Base-by-base conservation (phyloP, 768 basidiomycete species). In the Pulveroboletus ravenelii region DNA sequence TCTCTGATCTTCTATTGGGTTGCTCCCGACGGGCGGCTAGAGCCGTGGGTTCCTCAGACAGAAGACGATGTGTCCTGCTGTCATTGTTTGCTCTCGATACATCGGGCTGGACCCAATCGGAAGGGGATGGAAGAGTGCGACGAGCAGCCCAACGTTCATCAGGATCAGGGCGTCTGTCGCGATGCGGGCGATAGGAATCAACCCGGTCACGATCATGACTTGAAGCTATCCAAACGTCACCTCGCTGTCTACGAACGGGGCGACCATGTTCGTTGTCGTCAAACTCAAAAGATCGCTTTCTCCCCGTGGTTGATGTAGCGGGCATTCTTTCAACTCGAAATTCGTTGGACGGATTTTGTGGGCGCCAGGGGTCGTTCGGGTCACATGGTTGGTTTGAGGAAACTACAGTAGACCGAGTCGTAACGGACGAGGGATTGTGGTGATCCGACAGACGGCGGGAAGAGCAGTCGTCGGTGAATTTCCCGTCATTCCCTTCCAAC, bases 231-330 rank as follows among this genome's bases (percentile, higher is more conserved):
- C 62, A 59, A 27, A 10, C 27, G 53, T 65, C 55, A 29, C 25
- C 51, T 32, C 67, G 63, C 13, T 49, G 59, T 44, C 57, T 67
- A 18, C 67, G 65, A 1, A 40, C 52, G 46, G 62, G 55, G 38
- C 44, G 55, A 36, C 37, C 41, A 29, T 57, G 30, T 9, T 68
- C 62, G 46, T 52, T 53, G n/a, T 67, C 55, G 30, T 29, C 38
- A 12, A 41, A 48, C 32, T 69, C 65, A 6, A 34, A 41, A 30
- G 57, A 47, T 34, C 67, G 55, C 41, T 67, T 67, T 36, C 37
- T 62, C 31, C 57, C 56, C 2, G 30, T 20, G 10, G 20, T 47
- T 4, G 62, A 60, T 29, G 46, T 31, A 27, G 53, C 48, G 2
- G 60, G 53, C 41, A 57, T 52, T 10, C 50, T 45, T 37, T 66